Evolutionary conservation across 805 yeast species (phyloP), one percentile per base, ranked within the genome.

Genomic region (Saccharomycopsis sp.): DNA sequence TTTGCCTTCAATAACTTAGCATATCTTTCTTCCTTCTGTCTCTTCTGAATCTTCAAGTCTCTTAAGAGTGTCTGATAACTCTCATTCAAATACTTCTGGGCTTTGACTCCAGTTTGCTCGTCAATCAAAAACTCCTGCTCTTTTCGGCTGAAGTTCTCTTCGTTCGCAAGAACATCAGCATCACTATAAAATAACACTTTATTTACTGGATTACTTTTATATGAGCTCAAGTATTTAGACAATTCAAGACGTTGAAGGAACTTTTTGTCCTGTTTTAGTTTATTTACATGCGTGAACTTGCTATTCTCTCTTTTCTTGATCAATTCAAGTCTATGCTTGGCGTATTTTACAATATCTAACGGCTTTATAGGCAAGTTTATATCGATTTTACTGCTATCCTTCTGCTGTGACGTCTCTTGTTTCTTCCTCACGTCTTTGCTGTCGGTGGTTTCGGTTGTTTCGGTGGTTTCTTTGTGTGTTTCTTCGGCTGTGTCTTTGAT

Each of bases 281-380:
- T 42, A 20, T 52, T 44, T 2, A 58, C 47, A 44, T 57, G 24
- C 2, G 38, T 38, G 12, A n/a, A 20, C 22, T 23, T 14, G 49
- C 41, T 20, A 5, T 52, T 22, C 24, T 56, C 75, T 62, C 67
- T 69, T 55, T 67, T 73, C 62, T 69, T 64, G 2, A 81, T 69
- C 15, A 72, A 63, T 7, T 66, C 68, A 17, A 75, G 62, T 56
- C 89, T 72, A 44, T 75, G 76, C 22, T 73, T 69, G 0, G 89
- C 84, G 67, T 83, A 84, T 47, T 73, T 81, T 14, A 76, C 81
- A 47, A 87, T 75, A 69, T 86, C 85, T 62, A 85, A 80, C 14
- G 67, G 65, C 54, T 68, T 70, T 19, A 61, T 63, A 1, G 61
- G 55, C 9, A 63, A 61, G 17, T 58, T 60, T 7, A 65, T 52